Evolutionary conservation across 495 filamentous ascomycete genomes (phyloP).

Genomic region (Glonium stellatum): DNA sequence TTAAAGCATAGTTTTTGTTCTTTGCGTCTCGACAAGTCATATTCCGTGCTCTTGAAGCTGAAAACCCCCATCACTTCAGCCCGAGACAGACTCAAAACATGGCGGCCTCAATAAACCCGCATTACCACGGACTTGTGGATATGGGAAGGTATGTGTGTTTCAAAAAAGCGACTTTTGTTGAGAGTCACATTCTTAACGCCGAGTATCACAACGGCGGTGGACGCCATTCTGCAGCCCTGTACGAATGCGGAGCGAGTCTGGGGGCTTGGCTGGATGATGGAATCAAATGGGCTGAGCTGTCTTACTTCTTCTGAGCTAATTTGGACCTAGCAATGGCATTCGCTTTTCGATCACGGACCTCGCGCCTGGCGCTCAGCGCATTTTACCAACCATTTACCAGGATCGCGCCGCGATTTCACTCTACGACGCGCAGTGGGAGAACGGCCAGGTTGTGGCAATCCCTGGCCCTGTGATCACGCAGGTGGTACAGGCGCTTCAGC

Average conservation of each 20-base stretch:
- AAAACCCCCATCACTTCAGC: background rate
- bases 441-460: conserved; percentile 47
- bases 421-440: conserved; percentile 71
- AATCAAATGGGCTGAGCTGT: background rate
- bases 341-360: conserved; percentile 86
- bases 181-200: background rate
- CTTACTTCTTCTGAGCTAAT: background rate
- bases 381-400: conserved; percentile 69
- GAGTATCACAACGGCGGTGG: background rate
- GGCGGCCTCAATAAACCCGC: background rate
- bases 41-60: background rate
- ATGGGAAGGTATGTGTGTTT: conserved; percentile 25
- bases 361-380: conserved; percentile 57
- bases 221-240: too few relatives aligned
- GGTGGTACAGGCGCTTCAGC: conserved; percentile 57
- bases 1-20: too few relatives aligned
- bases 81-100: background rate
- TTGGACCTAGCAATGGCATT: conserved; percentile 72
- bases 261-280: background rate
- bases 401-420: conserved; percentile 75
- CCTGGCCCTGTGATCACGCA: conserved; percentile 52
- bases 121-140: conserved; percentile 27
- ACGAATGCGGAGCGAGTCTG: background rate
- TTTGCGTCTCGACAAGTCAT: background rate
- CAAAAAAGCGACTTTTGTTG: background rate